Conservation (phyloP, 192 early-diverging fungal species). For the Mortierella antarctica region DNA sequence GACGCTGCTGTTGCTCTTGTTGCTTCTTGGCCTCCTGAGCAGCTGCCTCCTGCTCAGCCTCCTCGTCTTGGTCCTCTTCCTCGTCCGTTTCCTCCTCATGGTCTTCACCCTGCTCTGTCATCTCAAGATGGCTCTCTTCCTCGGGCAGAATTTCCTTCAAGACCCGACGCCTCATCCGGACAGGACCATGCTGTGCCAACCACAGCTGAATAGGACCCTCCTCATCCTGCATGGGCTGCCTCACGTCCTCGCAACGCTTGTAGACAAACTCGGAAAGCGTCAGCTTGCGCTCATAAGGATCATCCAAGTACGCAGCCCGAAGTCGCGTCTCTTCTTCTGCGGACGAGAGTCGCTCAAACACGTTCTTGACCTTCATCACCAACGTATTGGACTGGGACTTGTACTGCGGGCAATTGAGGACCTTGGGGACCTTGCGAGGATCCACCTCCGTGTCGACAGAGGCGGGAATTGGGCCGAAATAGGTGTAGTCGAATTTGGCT, state of each 20-base stretch:
- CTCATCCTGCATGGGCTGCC: constrained; percentile 52
- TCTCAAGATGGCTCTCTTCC: not conserved
- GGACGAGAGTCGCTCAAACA: constrained; percentile 36
- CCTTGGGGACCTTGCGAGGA: constrained; percentile 42
- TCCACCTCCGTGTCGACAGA: constrained; percentile 45
- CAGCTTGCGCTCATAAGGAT: constrained; percentile 44
- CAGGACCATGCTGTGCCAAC: constrained; percentile 52
- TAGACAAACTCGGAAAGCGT: constrained; percentile 47
- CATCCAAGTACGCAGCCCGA: constrained; percentile 20
- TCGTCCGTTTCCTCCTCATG: not conserved
- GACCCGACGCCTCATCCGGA: constrained; percentile 35
- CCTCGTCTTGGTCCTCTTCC: not conserved
- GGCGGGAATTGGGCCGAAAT: constrained; percentile 51
- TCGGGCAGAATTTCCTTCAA: constrained; percentile 17
- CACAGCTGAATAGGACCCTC: constrained; percentile 50
- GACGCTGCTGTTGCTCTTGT: not conserved
- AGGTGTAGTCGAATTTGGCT: constrained; percentile 59
- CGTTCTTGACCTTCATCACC: constrained; percentile 54
- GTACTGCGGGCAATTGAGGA: constrained; percentile 32
- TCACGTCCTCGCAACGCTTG: constrained; percentile 48
- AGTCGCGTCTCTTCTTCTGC: constrained; percentile 24
- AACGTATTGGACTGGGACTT: constrained; percentile 40
- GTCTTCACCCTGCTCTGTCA: no score
- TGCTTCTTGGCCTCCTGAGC: not conserved
- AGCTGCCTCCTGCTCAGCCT: not conserved